Conservation (phyloP, 2,329 filamentous ascomycete species). For the Pseudogymnoascus sp. region DNA sequence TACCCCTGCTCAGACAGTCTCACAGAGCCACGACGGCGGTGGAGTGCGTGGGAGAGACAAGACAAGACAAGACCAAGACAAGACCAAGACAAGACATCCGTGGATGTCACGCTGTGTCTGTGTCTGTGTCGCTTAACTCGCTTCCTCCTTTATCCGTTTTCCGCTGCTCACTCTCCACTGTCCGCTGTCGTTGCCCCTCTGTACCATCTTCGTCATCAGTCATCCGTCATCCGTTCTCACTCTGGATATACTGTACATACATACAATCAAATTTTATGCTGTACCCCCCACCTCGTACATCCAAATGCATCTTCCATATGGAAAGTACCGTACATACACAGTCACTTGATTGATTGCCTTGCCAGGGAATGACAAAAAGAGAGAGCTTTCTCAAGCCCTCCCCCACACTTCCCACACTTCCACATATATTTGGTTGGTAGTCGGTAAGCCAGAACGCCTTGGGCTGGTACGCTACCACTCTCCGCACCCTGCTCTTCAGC, state of each 20-base stretch:
- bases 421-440: not conserved
- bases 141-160: not conserved
- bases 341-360: not conserved
- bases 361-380: not conserved
- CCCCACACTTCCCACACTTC: conserved; percentile 4
- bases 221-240: not conserved
- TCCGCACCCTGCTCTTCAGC: conserved; percentile 9
- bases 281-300: not conserved
- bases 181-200: not conserved
- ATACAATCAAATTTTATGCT: not conserved
- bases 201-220: not conserved
- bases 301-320: conserved; percentile 1
- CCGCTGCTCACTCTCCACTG: not conserved
- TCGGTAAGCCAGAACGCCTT: conserved; percentile 5
- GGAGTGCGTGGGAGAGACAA: not conserved
- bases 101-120: not conserved
- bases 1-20: conserved; percentile 1
- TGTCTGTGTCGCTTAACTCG: not conserved
- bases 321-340: not conserved
- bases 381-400: not conserved
- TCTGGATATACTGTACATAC: not conserved
- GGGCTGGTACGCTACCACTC: conserved; percentile 8
- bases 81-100: not conserved
- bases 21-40: not conserved
- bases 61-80: too few species aligned